Conservation (phyloP, 805 yeast species). For the Metschnikowia borealis region DNA sequence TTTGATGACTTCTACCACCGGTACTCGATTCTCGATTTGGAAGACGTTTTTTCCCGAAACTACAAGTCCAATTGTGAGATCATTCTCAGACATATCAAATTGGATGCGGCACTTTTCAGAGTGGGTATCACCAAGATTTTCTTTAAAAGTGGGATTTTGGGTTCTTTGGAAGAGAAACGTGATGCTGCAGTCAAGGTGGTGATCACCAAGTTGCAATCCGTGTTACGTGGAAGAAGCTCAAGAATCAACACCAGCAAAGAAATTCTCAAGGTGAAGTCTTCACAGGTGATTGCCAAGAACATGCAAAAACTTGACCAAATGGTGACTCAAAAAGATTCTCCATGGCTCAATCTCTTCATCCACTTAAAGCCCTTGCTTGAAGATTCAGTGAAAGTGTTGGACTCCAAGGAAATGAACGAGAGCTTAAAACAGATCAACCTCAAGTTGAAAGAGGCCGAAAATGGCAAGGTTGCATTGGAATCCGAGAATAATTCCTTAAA, state of each 20-base stretch:
- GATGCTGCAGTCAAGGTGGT: constrained; percentile 57
- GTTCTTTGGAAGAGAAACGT: constrained; percentile 72
- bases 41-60: constrained; percentile 41
- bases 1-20: constrained; percentile 76
- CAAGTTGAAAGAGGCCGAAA: constrained; percentile 36
- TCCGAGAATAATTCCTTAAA: constrained; percentile 38
- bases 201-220: constrained; percentile 59
- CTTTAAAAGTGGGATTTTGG: constrained; percentile 73
- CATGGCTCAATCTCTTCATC: constrained; percentile 73
- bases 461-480: constrained; percentile 26
- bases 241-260: constrained; percentile 46
- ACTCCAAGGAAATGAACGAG: constrained; percentile 53
- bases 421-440: constrained; percentile 50
- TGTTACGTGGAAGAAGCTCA: constrained; percentile 58
- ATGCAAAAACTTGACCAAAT: constrained; percentile 58
- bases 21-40: constrained; percentile 61
- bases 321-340: constrained; percentile 14
- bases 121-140: constrained; percentile 71
- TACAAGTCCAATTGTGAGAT: constrained; percentile 66
- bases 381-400: constrained; percentile 57
- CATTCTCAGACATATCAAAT: constrained; percentile 56
- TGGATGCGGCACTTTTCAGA: constrained; percentile 58
- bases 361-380: constrained; percentile 72
- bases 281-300: constrained; percentile 62
- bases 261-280: constrained; percentile 63